Evolutionary conservation across 805 yeast genomes (phyloP).

Genomic region (Candida suzukii): DNA sequence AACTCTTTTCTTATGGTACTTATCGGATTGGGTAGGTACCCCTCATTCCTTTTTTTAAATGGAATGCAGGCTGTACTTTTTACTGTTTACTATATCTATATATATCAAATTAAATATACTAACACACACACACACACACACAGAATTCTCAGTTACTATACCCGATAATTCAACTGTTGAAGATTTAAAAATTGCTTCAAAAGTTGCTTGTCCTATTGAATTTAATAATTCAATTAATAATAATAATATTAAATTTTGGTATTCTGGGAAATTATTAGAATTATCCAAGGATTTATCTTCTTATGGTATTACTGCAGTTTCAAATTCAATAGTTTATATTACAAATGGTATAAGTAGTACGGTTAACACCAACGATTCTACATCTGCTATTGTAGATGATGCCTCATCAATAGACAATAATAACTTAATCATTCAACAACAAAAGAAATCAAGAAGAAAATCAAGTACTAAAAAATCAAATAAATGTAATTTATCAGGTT

Average conservation of each 20-base stretch:
- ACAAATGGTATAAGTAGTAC: too few relatives aligned
- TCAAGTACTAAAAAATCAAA: constrained; percentile 31
- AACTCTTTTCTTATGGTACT: not conserved
- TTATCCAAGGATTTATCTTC: constrained; percentile 14
- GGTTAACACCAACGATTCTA: constrained; percentile 5
- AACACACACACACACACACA: too few relatives aligned
- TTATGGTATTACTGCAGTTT: constrained; percentile 21
- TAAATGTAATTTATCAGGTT: constrained; percentile 46
- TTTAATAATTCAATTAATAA: constrained; percentile 2
- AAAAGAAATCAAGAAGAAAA: constrained; percentile 23
- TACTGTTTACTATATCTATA: too few relatives aligned
- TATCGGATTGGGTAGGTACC: too few relatives aligned
- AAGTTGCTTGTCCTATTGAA: constrained; percentile 28
- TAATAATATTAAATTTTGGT: constrained; percentile 21
- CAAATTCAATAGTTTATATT: constrained; percentile 22
- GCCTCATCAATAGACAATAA: too few relatives aligned
- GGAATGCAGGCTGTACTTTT: too few relatives aligned
- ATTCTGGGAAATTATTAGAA: constrained; percentile 26
- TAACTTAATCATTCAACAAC: too few relatives aligned
- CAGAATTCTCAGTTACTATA: constrained; percentile 35
- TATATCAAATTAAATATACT: not conserved
- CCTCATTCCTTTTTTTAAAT: too few relatives aligned
- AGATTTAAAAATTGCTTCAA: constrained; percentile 40
- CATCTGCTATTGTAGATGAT: constrained; percentile 7
- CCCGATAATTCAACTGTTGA: constrained; percentile 47